A percentile compares a stretch with the other conserved stretches of the same genome.
Evolutionary conservation across 2,329 filamentous ascomycete species (phyloP).

Genomic region (Aspergillus ruber): DNA sequence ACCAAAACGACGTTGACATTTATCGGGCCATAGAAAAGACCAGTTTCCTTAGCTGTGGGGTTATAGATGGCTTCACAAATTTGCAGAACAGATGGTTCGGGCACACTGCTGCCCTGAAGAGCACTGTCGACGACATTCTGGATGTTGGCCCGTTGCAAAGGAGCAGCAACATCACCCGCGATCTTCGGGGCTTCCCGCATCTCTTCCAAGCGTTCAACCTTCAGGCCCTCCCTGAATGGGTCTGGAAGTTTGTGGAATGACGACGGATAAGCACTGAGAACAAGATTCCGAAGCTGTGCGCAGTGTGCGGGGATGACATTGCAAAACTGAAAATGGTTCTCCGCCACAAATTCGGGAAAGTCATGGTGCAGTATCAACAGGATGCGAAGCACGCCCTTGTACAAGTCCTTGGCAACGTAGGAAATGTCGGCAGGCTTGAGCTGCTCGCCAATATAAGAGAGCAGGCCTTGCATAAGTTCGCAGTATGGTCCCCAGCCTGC

Average conservation of each 20-base stretch:
- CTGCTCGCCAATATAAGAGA: constrained; percentile 70
- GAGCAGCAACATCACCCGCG: constrained; percentile 53
- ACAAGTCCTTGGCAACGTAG: constrained; percentile 70
- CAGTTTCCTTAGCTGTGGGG: constrained; percentile 52
- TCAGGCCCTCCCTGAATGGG: constrained; percentile 65
- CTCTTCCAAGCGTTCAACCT: constrained; percentile 70
- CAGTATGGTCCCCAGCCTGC: constrained; percentile 71
- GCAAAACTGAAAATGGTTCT: constrained; percentile 77
- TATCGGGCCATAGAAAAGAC: constrained; percentile 61
- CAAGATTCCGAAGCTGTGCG: constrained; percentile 79
- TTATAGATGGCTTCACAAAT: constrained; percentile 67
- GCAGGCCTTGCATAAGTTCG: constrained; percentile 64
- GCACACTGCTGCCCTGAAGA: constrained; percentile 53
- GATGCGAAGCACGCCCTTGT: constrained; percentile 75
- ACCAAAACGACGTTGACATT: constrained; percentile 65
- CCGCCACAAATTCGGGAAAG: constrained; percentile 85
- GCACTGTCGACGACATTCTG: constrained; percentile 48
- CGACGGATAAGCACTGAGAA: constrained; percentile 72
- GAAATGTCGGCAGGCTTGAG: constrained; percentile 67
- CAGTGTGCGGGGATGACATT: constrained; percentile 76
- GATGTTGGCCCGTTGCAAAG: constrained; percentile 45
- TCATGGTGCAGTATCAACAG: constrained; percentile 85
- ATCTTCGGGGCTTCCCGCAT: constrained; percentile 62
- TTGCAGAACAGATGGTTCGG: constrained; percentile 64
- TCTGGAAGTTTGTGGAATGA: constrained; percentile 66